These are phyloP conservation scores for Nitzschia sp. DNA, from an alignment of 108 stramenopile species.

Conservation along the genomic window DNA sequence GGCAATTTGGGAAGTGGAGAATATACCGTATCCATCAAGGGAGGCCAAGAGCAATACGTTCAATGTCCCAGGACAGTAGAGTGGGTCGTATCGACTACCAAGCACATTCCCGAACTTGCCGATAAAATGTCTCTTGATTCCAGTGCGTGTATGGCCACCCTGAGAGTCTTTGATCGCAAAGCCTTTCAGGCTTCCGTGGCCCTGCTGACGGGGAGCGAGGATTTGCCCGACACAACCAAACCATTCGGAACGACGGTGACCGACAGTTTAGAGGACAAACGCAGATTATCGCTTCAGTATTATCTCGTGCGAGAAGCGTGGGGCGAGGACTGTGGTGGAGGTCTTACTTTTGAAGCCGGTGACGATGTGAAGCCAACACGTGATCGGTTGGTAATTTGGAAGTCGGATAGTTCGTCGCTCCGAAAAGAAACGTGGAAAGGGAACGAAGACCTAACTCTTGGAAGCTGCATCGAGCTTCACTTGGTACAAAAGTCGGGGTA, in stretches of 20 bases:
- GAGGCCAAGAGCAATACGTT: conserved; percentile 46
- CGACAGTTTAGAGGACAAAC: conserved; percentile 12
- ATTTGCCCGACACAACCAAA: not conserved
- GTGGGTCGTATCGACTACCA: conserved; percentile 38
- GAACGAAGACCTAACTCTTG: conserved; percentile 6
- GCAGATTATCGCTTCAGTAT: conserved; percentile 39
- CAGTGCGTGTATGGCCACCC: conserved; percentile 36
- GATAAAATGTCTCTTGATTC: conserved; percentile 17
- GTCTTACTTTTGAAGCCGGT: conserved; percentile 24
- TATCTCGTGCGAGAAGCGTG: conserved; percentile 32
- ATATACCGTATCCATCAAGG: conserved; percentile 32
- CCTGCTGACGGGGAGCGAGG: conserved; percentile 29
- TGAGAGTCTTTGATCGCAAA: conserved; percentile 48
- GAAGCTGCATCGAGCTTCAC: conserved; percentile 38
- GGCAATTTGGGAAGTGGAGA: conserved; percentile 40
- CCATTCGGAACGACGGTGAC: conserved; percentile 3
- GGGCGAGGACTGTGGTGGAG: conserved; percentile 38
- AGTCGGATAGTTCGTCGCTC: conserved; percentile 25
- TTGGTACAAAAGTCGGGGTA: conserved; percentile 24
- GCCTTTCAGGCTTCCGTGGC: conserved; percentile 36
- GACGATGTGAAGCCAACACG: conserved; percentile 18
- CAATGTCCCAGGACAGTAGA: conserved; percentile 42
- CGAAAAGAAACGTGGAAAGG: conserved; percentile 33
- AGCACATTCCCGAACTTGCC: conserved; percentile 32
- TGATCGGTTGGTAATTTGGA: conserved; percentile 43